A percentile compares a stretch with the other conserved stretches of the same genome.
Evolutionary conservation across 2,329 filamentous ascomycete genomes (phyloP).

Genomic region (Blastomyces gilchristii): DNA sequence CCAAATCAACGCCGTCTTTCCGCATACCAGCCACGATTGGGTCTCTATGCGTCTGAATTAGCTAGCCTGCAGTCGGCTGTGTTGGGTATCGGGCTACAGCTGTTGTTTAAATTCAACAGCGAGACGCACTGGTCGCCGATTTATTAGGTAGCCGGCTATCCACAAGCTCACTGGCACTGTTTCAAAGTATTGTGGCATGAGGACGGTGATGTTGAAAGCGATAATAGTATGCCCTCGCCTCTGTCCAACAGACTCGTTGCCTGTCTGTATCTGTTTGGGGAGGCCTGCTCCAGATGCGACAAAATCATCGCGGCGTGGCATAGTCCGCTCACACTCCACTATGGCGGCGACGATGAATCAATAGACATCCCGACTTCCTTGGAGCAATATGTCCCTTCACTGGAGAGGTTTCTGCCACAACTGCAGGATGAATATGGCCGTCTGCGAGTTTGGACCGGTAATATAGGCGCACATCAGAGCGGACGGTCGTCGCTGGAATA

Average conservation of each 20-base stretch:
- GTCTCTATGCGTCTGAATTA: not conserved
- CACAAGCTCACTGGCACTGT: not conserved
- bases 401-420: conserved; percentile 3
- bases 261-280: not conserved
- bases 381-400: not conserved
- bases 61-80: not conserved
- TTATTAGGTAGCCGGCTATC: not conserved
- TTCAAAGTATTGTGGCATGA: not conserved
- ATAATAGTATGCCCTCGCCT: not conserved
- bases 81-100: not conserved
- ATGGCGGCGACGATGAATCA: not conserved
- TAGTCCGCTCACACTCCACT: not conserved
- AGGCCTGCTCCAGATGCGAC: not conserved
- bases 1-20: not conserved
- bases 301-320: not conserved
- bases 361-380: not conserved
- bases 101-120: not conserved
- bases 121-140: not conserved
- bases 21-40: not conserved
- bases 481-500: conserved; percentile 12
- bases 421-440: conserved; percentile 12
- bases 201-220: not conserved
- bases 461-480: conserved; percentile 13
- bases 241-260: not conserved
- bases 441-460: conserved; percentile 13